Base-by-base conservation (phyloP, 306 rosid genomes). In the Quercus bicolor region DNA sequence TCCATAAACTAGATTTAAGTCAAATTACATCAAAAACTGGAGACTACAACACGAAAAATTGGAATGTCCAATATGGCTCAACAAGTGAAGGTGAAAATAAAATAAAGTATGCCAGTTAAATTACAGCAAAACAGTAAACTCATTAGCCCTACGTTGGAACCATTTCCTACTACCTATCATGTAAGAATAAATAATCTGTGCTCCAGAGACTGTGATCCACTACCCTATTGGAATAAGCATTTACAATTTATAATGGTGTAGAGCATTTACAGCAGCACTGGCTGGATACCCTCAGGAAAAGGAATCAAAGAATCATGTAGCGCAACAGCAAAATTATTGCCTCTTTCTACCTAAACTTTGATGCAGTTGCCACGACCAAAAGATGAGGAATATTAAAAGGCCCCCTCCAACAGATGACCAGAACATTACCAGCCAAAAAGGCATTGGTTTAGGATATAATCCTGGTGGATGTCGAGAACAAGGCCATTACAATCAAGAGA, bases 401-500 rank as follows among this genome's bases (percentile, higher is more conserved):
- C 75, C 78, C 45, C 66, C 85, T 79, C 96, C 97, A 40, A 82
- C 79, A 2, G 88, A 82, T 45, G 82, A 76, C 99, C 99, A 96
- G 68, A 91, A 88, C 8, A 86, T 75, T 76, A 81, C 86, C 74
- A 96, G 78, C 98, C 99, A 93, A 29, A 87, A 61, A n/a, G 98
- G 97, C 99, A 96, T 96, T 68, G 96, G 64, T 68, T 90, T 96
- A 0, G 97, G 98, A 84, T 96, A 96, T 76, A 96, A 83, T 15
- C 97, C 99, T 96, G 87, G 56, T 12, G 60, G 29, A 81, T 82
- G 75, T 74, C 77, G 5, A 48, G 56, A 79, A 28, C 11, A 45
- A 29, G n/a, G 28, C 48, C 29, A 68, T 74, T 24, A 54, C 18
- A 29, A 24, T 73, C 23, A 56, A 14, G 34, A 43, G 2, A 6